Percentiles rank a stretch among this genome's conserved stretches.
Evolutionary conservation across 345 rosid species (phyloP).

Genomic region (Eucalyptus caleyi): DNA sequence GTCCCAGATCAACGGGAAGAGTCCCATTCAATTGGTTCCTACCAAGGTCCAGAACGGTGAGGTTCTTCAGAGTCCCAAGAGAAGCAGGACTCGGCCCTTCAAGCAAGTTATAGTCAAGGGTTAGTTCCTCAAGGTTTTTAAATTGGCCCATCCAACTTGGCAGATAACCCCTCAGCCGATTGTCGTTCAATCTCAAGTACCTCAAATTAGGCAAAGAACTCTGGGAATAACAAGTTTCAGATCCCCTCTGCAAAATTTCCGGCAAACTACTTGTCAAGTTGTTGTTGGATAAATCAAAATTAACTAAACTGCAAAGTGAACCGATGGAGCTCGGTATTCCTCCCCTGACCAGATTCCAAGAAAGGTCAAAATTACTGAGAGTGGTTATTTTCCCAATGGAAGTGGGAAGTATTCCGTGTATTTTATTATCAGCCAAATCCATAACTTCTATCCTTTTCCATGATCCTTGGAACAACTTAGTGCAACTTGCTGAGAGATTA

Average conservation of each 20-base stretch:
- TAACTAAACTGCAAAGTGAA: slow-evolving; percentile 19
- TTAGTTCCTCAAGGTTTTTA: too few species aligned
- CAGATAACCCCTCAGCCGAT: too few species aligned
- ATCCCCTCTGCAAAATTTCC: not conserved
- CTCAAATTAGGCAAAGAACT: too few species aligned
- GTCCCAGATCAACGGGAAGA: slow-evolving; percentile 1
- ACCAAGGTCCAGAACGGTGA: too few species aligned
- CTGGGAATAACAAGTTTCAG: not conserved
- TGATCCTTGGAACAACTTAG: slow-evolving; percentile 11
- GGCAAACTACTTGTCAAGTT: slow-evolving; percentile 30
- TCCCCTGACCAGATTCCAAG: slow-evolving; percentile 7
- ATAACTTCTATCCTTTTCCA: slow-evolving; percentile 27
- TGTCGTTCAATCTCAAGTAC: too few species aligned
- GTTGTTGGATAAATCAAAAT: slow-evolving; percentile 11
- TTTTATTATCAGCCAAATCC: slow-evolving; percentile 1
- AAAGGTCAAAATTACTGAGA: slow-evolving; percentile 10
- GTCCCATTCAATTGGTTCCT: too few species aligned
- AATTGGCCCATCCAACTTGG: too few species aligned
- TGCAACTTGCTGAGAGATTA: slow-evolving; percentile 26
- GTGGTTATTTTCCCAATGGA: slow-evolving; percentile 26
- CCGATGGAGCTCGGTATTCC: slow-evolving; percentile 20
- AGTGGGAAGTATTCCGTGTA: slow-evolving; percentile 26
- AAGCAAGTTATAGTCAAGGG: too few species aligned
- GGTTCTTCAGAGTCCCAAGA: too few species aligned
- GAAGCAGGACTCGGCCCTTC: too few species aligned